Evolutionary conservation across 768 basidiomycete species (phyloP).

Genomic region (Daedaleopsis sinensis): DNA sequence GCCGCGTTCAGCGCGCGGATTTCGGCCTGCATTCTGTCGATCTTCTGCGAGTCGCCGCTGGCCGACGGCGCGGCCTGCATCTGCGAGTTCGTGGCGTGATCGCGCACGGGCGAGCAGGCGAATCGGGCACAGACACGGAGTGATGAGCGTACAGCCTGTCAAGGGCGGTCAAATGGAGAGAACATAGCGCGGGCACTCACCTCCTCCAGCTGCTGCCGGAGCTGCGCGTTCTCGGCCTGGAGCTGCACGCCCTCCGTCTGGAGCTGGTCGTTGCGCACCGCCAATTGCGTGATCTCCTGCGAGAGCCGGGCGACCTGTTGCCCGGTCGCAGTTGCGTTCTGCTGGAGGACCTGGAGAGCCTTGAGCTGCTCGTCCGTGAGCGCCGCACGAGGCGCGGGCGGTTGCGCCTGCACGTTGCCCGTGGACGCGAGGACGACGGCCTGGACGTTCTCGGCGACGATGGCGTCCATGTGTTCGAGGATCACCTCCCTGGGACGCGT

Average conservation of each 20-base stretch:
- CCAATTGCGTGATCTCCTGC: conserved; percentile 16
- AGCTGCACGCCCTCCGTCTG: conserved; percentile 11
- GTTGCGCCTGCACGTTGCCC: conserved; percentile 10
- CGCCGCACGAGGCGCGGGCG: conserved; percentile 7
- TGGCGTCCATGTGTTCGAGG: conserved; percentile 15
- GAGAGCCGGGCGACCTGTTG: conserved; percentile 18
- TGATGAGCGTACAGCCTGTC: neutral
- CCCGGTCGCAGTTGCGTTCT: conserved; percentile 15
- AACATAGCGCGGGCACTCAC: neutral
- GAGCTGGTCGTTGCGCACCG: conserved; percentile 11
- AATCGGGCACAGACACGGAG: no score
- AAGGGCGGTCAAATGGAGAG: neutral
- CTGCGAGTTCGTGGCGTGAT: neutral
- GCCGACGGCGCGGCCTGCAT: conserved; percentile 4
- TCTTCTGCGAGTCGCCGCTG: conserved; percentile 8
- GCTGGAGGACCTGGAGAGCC: conserved; percentile 12
- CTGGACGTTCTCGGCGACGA: conserved; percentile 19
- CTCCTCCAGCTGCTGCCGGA: conserved; percentile 15
- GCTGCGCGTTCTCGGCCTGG: conserved; percentile 13
- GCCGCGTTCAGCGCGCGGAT: conserved; percentile 20
- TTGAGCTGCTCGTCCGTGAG: conserved; percentile 14
- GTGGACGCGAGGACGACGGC: conserved; percentile 12
- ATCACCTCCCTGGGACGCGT: conserved; percentile 5
- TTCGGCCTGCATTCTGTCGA: conserved; percentile 13
- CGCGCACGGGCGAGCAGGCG: neutral